A percentile compares a stretch with the other conserved stretches of the same genome.
Evolutionary conservation across 257 asterid species (phyloP).

Genomic region (Rehmannia glutinosa): DNA sequence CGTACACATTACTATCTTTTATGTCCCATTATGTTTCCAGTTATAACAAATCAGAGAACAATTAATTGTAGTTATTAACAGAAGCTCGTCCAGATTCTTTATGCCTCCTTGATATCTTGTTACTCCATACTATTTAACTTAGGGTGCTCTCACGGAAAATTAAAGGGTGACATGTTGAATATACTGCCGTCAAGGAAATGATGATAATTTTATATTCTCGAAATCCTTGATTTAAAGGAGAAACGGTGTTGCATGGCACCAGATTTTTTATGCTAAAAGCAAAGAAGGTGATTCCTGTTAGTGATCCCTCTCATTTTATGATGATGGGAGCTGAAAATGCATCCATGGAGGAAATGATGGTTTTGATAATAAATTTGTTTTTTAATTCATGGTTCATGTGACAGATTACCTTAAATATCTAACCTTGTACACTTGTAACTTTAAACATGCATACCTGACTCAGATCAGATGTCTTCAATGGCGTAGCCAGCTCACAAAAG

Average conservation of each 20-base stretch:
- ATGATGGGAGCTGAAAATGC: conserved; percentile 22
- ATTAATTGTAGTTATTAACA: too few species aligned
- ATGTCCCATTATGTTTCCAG: background rate
- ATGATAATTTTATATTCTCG: background rate
- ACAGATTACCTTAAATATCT: background rate
- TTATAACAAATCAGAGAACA: too few species aligned
- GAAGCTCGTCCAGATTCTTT: conserved; percentile 14
- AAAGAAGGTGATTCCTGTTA: conserved; percentile 21
- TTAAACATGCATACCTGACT: conserved; percentile 7
- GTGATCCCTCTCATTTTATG: conserved; percentile 27
- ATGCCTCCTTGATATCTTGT: conserved; percentile 7
- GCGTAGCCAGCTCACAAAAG: too few species aligned
- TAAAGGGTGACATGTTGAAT: background rate
- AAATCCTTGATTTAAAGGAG: conserved; percentile 8
- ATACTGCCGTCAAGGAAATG: background rate
- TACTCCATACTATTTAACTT: background rate
- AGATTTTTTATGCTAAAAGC: conserved; percentile 14
- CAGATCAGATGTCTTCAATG: conserved; percentile 16
- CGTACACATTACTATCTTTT: background rate
- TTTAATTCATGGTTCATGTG: conserved; percentile 17
- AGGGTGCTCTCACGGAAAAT: background rate
- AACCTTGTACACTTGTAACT: background rate
- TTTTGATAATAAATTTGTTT: conserved; percentile 4
- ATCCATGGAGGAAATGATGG: too few species aligned
- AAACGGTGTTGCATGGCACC: background rate